Base-by-base conservation (phyloP, 2,329 filamentous ascomycete genomes). In the Uncinocarpus reesii region DNA sequence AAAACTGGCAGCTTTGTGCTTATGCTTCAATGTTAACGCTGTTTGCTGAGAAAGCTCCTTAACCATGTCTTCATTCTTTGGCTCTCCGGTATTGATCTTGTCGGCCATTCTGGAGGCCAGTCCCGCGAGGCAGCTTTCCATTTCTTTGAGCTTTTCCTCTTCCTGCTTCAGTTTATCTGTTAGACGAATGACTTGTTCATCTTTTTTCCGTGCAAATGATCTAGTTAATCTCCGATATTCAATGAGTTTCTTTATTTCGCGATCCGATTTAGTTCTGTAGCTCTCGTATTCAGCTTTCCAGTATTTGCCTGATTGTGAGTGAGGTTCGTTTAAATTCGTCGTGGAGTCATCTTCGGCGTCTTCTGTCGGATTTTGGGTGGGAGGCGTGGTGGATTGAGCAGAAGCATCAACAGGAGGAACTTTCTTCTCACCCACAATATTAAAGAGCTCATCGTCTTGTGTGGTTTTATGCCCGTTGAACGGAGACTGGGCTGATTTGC, bases 211-310 rank as follows among this genome's bases (percentile, higher is more conserved):
- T 13, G 78, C 78, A 58, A 74, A 80, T 34, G 72, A 73, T 59
- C 78, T 80, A 15, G 76, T 75, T 21, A 75, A 65, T 41, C 75
- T 73, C 51, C 78, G 75, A 56, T 81, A 80, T 24, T 73, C 68
- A 43, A 81, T 71, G 42, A 82, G 66, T 56, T 76, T 78, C 58
- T 73, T 77, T 58, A 80, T 75, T 57, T 82, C 78, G 32, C 69
- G 69, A 51, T 78, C 74, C 29, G 77, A 80, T 41, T 71, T 74
- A 18, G 70, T 67, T 13, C 77, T 69, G 56, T 81, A 81, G 32
- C 65, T 70, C 47, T 80, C 75, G 56, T 77, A 80, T 52, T 80
- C 74, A 8, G 71, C 68, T 60, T 80, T 80, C 78, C 78, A 81
- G 56, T 79, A 79, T 55, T 73, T 73, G 1, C 76, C 77, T 4